Percentiles rank a stretch among this genome's conserved stretches.
These are phyloP conservation scores for Penicillium brasilianum DNA, from an alignment of 2,329 filamentous ascomycete species.

Conservation along the genomic window DNA sequence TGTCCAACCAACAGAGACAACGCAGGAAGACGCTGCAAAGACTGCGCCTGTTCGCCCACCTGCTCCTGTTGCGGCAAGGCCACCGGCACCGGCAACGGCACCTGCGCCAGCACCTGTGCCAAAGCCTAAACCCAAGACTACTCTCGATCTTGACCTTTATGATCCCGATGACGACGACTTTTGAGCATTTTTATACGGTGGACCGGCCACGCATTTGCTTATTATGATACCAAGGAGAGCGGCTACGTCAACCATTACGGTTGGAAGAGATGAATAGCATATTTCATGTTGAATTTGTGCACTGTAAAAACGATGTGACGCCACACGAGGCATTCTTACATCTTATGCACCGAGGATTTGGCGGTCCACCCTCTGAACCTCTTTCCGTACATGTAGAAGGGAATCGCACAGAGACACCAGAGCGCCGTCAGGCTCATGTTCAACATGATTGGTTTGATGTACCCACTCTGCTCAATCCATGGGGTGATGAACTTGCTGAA, in stretches of 20 bases:
- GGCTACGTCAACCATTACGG: slow-evolving; percentile 2
- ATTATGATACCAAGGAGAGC: slow-evolving; percentile 28
- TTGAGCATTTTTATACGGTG: slow-evolving; percentile 19
- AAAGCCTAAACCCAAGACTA: slow-evolving; percentile 47
- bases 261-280: background rate
- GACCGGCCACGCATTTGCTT: slow-evolving; percentile 13
- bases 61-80: slow-evolving; percentile 21
- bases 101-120: slow-evolving; percentile 27
- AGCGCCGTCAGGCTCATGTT: slow-evolving; percentile 60
- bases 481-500: slow-evolving; percentile 61
- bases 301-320: background rate
- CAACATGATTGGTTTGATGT: slow-evolving; percentile 64
- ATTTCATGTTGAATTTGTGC: background rate
- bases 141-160: slow-evolving; percentile 51
- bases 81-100: slow-evolving; percentile 17
- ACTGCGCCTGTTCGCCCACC: slow-evolving; percentile 39
- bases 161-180: slow-evolving; percentile 54
- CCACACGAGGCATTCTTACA: slow-evolving; percentile 42
- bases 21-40: slow-evolving; percentile 40
- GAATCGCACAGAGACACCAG: slow-evolving; percentile 60
- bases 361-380: slow-evolving; percentile 61
- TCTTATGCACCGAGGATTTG: slow-evolving; percentile 60
- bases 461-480: slow-evolving; percentile 58
- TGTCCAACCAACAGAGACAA: slow-evolving; percentile 41
- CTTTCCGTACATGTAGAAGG: slow-evolving; percentile 66